phyloP scores from a whole-genome alignment of 108 stramenopile species.

The Cyclotella kingstonii region DNA sequence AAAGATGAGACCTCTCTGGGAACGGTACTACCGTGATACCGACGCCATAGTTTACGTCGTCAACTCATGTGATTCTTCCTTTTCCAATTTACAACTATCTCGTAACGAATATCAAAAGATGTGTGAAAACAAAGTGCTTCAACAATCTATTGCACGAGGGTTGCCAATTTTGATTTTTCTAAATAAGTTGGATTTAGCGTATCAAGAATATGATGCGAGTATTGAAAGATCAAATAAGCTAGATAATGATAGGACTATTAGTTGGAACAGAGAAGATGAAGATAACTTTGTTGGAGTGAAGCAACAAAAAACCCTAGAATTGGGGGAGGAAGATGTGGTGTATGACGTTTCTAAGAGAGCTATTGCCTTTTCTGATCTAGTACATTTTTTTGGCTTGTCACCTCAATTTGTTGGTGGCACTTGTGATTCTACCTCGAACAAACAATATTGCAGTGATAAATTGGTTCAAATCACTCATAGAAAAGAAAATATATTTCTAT shows the following conservation, averaged over 20 bases:
- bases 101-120: constrained; percentile 18
- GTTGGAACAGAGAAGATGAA: not conserved
- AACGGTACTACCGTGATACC: constrained; percentile 75
- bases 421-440: too few relatives aligned
- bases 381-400: constrained; percentile 20
- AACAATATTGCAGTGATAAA: too few relatives aligned
- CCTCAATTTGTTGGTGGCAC: not conserved
- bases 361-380: constrained; percentile 25
- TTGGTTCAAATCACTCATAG: constrained; percentile 34
- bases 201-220: constrained; percentile 23
- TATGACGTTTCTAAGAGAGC: constrained; percentile 19
- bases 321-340: not conserved
- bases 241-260: not conserved
- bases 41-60: constrained; percentile 80
- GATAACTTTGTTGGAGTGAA: constrained; percentile 25
- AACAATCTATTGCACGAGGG: constrained; percentile 13
- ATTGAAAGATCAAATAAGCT: constrained; percentile 13
- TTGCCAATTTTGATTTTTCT: constrained; percentile 43
- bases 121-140: constrained; percentile 25
- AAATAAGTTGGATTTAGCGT: constrained; percentile 45
- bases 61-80: constrained; percentile 25
- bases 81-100: constrained; percentile 27
- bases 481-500: constrained; percentile 46
- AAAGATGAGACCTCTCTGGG: constrained; percentile 74
- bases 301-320: constrained; percentile 19